These are phyloP conservation scores for Simplicillium aogashimaense DNA, from an alignment of 2,329 filamentous ascomycete genomes.

Conservation along the genomic window DNA sequence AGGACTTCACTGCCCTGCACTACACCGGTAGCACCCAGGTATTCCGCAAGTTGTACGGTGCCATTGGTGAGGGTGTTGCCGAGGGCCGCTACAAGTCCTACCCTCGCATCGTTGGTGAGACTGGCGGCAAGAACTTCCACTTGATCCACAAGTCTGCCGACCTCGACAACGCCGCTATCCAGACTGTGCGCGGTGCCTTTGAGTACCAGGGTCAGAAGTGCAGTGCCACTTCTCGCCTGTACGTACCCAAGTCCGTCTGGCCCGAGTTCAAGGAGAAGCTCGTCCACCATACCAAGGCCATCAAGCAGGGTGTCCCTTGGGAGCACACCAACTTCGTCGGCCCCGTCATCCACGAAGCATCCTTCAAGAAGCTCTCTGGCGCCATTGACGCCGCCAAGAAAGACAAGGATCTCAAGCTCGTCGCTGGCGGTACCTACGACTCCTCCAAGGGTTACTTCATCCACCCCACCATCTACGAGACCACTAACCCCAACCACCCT, in stretches of 20 bases:
- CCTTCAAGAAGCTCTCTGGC: conserved; percentile 69
- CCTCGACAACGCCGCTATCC: conserved; percentile 65
- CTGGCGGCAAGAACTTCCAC: conserved; percentile 91
- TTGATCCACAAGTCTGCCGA: conserved; percentile 70
- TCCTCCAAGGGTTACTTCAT: conserved; percentile 73
- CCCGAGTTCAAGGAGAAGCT: conserved; percentile 60
- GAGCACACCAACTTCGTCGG: conserved; percentile 74
- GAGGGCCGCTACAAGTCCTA: conserved; percentile 77
- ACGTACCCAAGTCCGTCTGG: conserved; percentile 69
- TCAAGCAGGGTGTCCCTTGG: conserved; percentile 60
- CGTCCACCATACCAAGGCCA: conserved; percentile 55
- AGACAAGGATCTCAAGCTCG: conserved; percentile 60
- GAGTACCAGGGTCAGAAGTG: conserved; percentile 92
- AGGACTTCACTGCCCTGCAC: conserved; percentile 80
- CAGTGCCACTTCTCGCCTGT: conserved; percentile 71
- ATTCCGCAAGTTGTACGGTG: conserved; percentile 79
- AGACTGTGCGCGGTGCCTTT: conserved; percentile 79
- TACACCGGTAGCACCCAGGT: conserved; percentile 90
- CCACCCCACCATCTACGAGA: conserved; percentile 72
- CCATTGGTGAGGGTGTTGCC: conserved; percentile 73
- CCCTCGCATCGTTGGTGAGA: conserved; percentile 82
- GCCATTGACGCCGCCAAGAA: conserved; percentile 74
- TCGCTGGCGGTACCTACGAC: conserved; percentile 71
- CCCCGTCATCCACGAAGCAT: conserved; percentile 73
- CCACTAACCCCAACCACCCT: conserved; percentile 62